Evolutionary conservation across 1,284 basidiomycete species (phyloP), one percentile per base, ranked within the genome.

Genomic region (Naganishia cerealis): DNA sequence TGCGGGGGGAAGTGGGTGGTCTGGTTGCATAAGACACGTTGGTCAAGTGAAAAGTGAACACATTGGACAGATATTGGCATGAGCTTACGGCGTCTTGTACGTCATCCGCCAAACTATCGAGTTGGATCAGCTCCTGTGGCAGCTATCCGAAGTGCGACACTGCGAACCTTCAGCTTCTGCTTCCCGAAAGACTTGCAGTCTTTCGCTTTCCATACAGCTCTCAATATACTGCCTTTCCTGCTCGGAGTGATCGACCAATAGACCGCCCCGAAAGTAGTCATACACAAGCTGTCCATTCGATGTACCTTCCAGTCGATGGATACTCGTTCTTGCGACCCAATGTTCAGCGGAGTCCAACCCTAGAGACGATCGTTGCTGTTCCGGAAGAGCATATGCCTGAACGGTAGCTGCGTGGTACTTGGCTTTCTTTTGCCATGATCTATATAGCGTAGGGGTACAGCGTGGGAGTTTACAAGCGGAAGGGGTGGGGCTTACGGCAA

Each of bases 181-280:
- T 16, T 74, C 73, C 57, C 74, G 67, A 52, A 76, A 75, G 12
- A 79, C 75, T 36, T 79, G 72, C n/a, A 81, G 70, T 54, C 77
- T 75, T 57, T 76, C 72, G 24, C 75, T 75, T 55, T 81, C 79
- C 16, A 75, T 70, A 50, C 72, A 75, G 15, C 77, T 69, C 66
- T 79, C 77, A 59, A 81, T 80, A 67, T 81, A 81, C 65, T 77
- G 75, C 40, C 68, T 58, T 71, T 77, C 75, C 65, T 76, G 73
- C 73, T 76, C 71, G 29, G 72, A 74, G 54, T 79, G 77, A 57
- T 80, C 75, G 57, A 79, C 76, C 36, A 80, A 67, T 56, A 81
- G 61, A 0, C 79, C 79, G 16, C 33, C 46, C 16, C 55, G 63
- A 42, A 66, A 66, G n/a, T 18, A 73, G 66, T 43, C 61, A 46